Base-by-base conservation (phyloP, 768 basidiomycete species). In the Cystofilobasidium ferigula region DNA sequence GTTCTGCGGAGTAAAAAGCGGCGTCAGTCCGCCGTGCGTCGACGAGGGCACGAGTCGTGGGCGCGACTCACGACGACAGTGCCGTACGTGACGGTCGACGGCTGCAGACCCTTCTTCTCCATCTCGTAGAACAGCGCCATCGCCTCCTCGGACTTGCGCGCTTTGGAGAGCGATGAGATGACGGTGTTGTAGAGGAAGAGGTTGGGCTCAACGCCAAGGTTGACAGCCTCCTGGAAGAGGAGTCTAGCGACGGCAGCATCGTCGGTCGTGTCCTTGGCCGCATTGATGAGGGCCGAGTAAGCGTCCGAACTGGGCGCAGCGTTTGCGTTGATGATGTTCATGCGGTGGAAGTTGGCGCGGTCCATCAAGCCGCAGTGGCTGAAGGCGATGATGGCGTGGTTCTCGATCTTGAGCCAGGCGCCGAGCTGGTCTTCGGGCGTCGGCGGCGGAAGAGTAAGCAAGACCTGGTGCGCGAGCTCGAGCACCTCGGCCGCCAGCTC, bases 151-250 rank as follows among this genome's bases (percentile, higher is more conserved):
- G 91, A 89, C 76, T 94, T 94, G 70, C 95, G 83, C 3, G 95
- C 95, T 75, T 87, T 90, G 36, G 90, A 85, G 13, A 99, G 82
- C 78, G 94, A 93, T 69, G 89, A 91, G 77, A 99, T 97, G 78
- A 93, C 86, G 71, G 89, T 97, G 79, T 99, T 98, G 80, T 87
- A 99, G 43, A 99, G 82, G 77, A 86, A 99, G 56, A 86, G 80
- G 72, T 89, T 92, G 20, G 90, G 86, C 36, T 72, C 70, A 43
- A 94, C 87, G 12, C 84, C 84, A 32, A 83, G 81, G 51, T 78
- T 75, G 68, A 84, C 81, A 26, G 86, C 81, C 75, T 99, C 93
- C 34, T 85, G 78, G 78, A 86, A 98, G 35, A 97, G 81, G 35
- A 84, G 81, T 76, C 91, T 79, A 0, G 91, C 93, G 69, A 91